Conservation (phyloP, 2,329 filamentous ascomycete genomes). For the Elsinoe fawcettii region DNA sequence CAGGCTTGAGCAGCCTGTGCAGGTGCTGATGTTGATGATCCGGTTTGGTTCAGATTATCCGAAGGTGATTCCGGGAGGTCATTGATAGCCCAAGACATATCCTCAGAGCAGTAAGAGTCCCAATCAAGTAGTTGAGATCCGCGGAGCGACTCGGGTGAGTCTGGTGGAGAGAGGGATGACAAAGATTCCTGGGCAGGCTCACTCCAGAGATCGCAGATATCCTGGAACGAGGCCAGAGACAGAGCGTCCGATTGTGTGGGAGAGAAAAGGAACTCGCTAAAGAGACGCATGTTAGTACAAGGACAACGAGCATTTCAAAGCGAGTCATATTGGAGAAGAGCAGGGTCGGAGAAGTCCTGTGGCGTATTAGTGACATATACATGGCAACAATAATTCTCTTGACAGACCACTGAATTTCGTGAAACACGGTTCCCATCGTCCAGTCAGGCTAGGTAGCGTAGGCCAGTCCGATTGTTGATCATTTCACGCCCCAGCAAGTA, state of each 20-base stretch:
- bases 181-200: slow-evolving; percentile 16
- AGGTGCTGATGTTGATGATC: background rate
- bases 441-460: background rate
- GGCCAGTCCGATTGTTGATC: no score
- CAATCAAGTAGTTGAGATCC: slow-evolving; percentile 13
- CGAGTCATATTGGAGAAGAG: slow-evolving; percentile 10
- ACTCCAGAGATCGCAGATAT: slow-evolving; percentile 18
- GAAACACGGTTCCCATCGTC: background rate
- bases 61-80: slow-evolving; percentile 32
- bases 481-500: no score
- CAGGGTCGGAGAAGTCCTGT: slow-evolving; percentile 13
- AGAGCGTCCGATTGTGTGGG: slow-evolving; percentile 14
- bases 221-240: slow-evolving; percentile 16
- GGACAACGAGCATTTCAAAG: background rate
- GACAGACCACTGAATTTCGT: slow-evolving; percentile 13
- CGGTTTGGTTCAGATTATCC: slow-evolving; percentile 16
- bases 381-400: background rate
- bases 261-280: slow-evolving; percentile 18
- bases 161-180: slow-evolving; percentile 14
- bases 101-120: slow-evolving; percentile 15
- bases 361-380: background rate
- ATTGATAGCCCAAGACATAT: slow-evolving; percentile 24
- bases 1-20: background rate
- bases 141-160: slow-evolving; percentile 11
- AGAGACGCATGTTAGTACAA: slow-evolving; percentile 10